A percentile compares a stretch with the other conserved stretches of the same genome.
Evolutionary conservation across 164 flowering plant species (phyloP).

Genomic region (Magnolia changhungtana): DNA sequence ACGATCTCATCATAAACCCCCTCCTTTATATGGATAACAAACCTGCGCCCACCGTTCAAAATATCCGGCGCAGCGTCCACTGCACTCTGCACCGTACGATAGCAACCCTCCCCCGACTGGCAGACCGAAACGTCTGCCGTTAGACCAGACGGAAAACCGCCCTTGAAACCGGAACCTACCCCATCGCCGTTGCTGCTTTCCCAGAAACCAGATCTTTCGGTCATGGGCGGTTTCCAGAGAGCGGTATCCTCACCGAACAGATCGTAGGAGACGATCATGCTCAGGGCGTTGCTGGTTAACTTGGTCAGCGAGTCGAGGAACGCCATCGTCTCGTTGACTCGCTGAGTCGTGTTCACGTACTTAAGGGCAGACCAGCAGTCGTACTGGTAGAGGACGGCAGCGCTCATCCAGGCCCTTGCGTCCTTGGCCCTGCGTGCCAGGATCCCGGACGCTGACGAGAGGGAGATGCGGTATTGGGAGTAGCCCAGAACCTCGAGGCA

Average conservation of each 20-base stretch:
- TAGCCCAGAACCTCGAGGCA: conserved; percentile 49
- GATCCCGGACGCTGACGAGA: conserved; percentile 19
- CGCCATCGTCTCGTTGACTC: conserved; percentile 55
- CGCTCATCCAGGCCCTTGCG: conserved; percentile 76
- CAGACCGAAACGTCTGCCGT: conserved; percentile 67
- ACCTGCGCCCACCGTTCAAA: conserved; percentile 20
- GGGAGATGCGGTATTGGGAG: conserved; percentile 35
- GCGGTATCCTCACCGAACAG: conserved; percentile 38
- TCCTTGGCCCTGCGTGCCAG: conserved; percentile 45
- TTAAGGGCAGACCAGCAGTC: conserved; percentile 70
- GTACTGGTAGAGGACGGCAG: conserved; percentile 57
- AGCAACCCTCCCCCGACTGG: conserved; percentile 42
- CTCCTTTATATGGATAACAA: conserved; percentile 63
- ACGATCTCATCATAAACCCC: conserved; percentile 81
- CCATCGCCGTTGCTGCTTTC: conserved; percentile 29
- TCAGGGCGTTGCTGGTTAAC: conserved; percentile 55
- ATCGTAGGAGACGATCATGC: conserved; percentile 64
- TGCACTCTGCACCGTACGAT: conserved; percentile 66
- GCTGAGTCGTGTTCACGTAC: conserved; percentile 54
- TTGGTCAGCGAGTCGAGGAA: conserved; percentile 35
- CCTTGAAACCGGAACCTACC: conserved; percentile 40
- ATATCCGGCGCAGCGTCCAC: conserved; percentile 64
- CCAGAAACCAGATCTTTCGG: conserved; percentile 93
- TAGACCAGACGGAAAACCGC: conserved; percentile 14
- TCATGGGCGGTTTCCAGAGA: conserved; percentile 61